These are phyloP conservation scores for Helotiales sp. DNA, from an alignment of 2,329 filamentous ascomycete genomes.

Conservation along the genomic window DNA sequence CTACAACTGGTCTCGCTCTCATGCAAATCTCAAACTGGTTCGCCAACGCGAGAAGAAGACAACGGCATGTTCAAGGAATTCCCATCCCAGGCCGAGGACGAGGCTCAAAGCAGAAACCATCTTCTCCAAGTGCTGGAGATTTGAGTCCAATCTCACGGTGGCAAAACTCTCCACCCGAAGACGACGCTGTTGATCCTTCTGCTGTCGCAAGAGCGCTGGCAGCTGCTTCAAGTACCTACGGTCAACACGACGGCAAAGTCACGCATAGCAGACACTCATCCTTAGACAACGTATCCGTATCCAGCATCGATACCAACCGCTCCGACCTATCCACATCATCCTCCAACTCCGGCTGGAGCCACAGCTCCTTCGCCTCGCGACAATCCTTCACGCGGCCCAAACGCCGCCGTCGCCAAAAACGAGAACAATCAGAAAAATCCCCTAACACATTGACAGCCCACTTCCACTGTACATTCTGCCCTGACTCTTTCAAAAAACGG, in stretches of 20 bases:
- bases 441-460: background rate
- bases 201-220: constrained; percentile 5
- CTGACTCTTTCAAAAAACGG: constrained; percentile 6
- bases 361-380: constrained; percentile 9
- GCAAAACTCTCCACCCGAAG: constrained; percentile 10
- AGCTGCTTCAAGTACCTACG: background rate
- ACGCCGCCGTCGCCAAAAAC: constrained; percentile 5
- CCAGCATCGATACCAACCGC: constrained; percentile 1
- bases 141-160: constrained; percentile 3
- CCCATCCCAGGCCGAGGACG: constrained; percentile 2
- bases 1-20: background rate
- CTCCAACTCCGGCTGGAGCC: constrained; percentile 10
- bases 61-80: constrained; percentile 1
- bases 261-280: background rate
- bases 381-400: constrained; percentile 11
- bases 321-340: background rate
- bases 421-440: background rate
- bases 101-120: background rate
- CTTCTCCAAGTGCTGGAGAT: background rate
- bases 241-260: background rate
- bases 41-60: constrained; percentile 7
- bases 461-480: constrained; percentile 11
- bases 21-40: constrained; percentile 15
- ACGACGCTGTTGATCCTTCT: constrained; percentile 8
- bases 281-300: constrained; percentile 5